Percentiles rank a stretch among this genome's conserved stretches.
phyloP scores from a whole-genome alignment of 352 stramenopile genomes.

The Globisporangium yorkense region DNA sequence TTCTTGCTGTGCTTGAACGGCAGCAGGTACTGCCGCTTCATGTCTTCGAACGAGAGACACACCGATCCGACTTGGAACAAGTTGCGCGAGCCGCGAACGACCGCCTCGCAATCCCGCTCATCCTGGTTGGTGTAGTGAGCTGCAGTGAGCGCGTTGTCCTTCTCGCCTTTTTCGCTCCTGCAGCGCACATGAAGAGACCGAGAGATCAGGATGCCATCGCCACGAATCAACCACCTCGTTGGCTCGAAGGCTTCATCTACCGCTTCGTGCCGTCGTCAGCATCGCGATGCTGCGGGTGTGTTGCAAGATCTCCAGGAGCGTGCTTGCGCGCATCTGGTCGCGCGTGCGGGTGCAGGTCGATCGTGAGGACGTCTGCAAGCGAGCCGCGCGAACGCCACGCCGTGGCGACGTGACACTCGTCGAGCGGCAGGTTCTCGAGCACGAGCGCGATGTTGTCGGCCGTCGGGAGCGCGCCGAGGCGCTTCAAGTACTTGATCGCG shows the following conservation, averaged over 20 bases:
- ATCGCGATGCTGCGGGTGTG: neutral
- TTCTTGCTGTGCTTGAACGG: constrained; percentile 48
- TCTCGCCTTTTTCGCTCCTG: neutral
- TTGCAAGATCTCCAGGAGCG: neutral
- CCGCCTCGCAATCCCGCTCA: neutral
- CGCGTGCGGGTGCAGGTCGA: constrained; percentile 40
- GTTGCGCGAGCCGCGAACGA: constrained; percentile 5
- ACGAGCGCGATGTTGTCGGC: constrained; percentile 56
- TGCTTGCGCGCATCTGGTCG: constrained; percentile 1
- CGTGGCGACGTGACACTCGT: constrained; percentile 51
- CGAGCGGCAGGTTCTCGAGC: constrained; percentile 52
- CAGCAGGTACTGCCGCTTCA: constrained; percentile 63
- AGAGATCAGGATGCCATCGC: neutral
- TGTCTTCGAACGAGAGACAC: constrained; percentile 63
- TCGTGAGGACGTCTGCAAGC: constrained; percentile 39
- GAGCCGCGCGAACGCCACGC: constrained; percentile 56
- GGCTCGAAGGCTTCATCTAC: too few relatives aligned
- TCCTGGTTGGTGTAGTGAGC: neutral
- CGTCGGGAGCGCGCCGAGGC: constrained; percentile 43
- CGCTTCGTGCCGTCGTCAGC: neutral
- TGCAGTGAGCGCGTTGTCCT: neutral
- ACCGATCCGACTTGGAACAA: constrained; percentile 43
- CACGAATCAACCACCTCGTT: neutral
- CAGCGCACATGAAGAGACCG: neutral
- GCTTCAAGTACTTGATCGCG: constrained; percentile 63